These are phyloP conservation scores for Pythium sukuiense DNA, from an alignment of 352 stramenopile species.

Conservation along the genomic window DNA sequence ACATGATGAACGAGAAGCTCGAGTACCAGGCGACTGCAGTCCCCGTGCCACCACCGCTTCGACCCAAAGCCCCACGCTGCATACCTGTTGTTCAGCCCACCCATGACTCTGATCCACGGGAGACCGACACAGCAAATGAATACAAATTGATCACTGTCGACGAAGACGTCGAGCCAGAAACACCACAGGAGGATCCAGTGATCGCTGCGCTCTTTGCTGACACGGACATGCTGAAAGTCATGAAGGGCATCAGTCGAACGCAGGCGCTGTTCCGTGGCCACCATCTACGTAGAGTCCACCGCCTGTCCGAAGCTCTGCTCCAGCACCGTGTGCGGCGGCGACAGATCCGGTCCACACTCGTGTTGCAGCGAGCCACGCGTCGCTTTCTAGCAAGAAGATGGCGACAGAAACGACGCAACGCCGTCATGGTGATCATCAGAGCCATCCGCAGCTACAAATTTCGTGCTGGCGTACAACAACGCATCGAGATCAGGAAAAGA, in stretches of 20 bases:
- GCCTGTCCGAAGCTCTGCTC: slow-evolving; percentile 21
- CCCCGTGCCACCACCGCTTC: neutral
- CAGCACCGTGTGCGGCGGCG: slow-evolving; percentile 14
- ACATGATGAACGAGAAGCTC: slow-evolving; percentile 52
- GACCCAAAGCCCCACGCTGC: neutral
- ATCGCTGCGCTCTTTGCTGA: neutral
- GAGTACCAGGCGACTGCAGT: slow-evolving; percentile 18
- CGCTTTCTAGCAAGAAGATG: slow-evolving; percentile 12
- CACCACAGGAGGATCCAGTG: neutral
- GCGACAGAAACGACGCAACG: slow-evolving; percentile 20
- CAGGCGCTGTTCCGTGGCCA: slow-evolving; percentile 31
- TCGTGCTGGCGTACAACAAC: slow-evolving; percentile 13
- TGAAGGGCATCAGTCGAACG: slow-evolving; percentile 28
- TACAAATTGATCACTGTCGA: neutral
- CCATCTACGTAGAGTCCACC: slow-evolving; percentile 28
- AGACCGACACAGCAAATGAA: neutral
- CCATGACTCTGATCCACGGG: neutral
- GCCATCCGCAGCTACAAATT: slow-evolving; percentile 21
- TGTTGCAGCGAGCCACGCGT: slow-evolving; percentile 25
- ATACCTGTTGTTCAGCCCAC: neutral
- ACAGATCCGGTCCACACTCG: slow-evolving; percentile 15
- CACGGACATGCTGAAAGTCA: slow-evolving; percentile 28
- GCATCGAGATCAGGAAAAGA: slow-evolving; percentile 7
- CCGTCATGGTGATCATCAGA: slow-evolving; percentile 16
- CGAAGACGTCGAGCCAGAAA: neutral